Base-by-base conservation (phyloP, 2,329 filamentous ascomycete species). In the Sporothrix euskadiensis region DNA sequence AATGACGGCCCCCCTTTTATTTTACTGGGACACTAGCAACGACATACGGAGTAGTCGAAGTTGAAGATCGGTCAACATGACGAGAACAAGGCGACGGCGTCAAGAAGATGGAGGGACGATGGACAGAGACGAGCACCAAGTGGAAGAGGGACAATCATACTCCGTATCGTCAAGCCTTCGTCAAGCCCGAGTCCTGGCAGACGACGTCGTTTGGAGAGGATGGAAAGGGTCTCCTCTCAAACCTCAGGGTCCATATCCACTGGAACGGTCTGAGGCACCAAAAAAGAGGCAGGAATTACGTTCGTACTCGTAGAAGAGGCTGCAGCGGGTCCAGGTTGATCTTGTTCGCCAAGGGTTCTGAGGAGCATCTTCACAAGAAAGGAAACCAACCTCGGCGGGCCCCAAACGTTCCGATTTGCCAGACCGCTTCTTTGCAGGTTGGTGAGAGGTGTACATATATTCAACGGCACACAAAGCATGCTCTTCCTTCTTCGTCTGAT, bases 341-440 rank as follows among this genome's bases (percentile, higher is more conserved):
- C 44, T 12, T 22, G 19, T n/a, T 41, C 26, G 49, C 61, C 32
- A 65, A 65, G 71, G 26, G 26, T 26, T 22, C 49, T 9, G 49
- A 71, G n/a, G 16, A 49, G 47, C 44, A 16, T 49, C 14, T 19
- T 16, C 44, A 19, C 54, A 12, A 54, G 47, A 22, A 32, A 59
- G 44, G 32, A 44, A 32, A 35, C 71, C 39, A 44, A 44, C 35
- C 61, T 47, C 61, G 61, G 61, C 61, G 69, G 69, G 52, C 9
- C 69, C 39, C 56, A 61, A 35, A 49, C 69, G 69, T 63, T 63
- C 69, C 69, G 69, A 71, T 63, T 61, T 63, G 69, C 69, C 69
- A 61, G 69, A 69, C 66, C 66, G 66, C 66, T 26, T 56, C 26
- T 69, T 69, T 14, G 44, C 35, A 47, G 30, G 16, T 39, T 6